Base-by-base conservation (phyloP, 1,284 basidiomycete species). In the Malassezia restricta region DNA sequence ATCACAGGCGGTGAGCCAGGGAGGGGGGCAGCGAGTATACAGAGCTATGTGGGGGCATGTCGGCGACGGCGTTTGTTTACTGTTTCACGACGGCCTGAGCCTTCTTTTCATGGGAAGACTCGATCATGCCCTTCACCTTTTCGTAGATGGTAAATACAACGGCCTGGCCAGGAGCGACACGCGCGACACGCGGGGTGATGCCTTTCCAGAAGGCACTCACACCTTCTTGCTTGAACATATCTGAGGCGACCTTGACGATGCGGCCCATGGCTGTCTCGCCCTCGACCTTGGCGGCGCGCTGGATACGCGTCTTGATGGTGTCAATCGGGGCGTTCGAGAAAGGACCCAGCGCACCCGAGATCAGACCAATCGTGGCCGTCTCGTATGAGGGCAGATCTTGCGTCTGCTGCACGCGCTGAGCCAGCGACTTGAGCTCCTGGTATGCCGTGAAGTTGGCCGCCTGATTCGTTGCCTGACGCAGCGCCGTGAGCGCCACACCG, bases 371-470 rank as follows among this genome's bases (percentile, higher is more conserved):
- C 33, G 85, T 58, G 81, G 92, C 89, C 62, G 92, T 90, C 57
- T 74, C 59, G 76, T 87, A 95, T 39, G 86, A 87, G 1, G 92
- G 94, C 49, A 99, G 79, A 40, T 71, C 70, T 1, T 51, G 42
- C 6, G 64, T 51, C 72, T 75, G 40, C 74, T 98, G 92, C 63
- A 80, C 76, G 52, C 76, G 76, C 56, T 85, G 80, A 29, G 86
- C 85, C 46, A 54, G 51, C 83, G 84, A 85, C 79, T 96, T 96
- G 65, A 96, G 78, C 74, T 96, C 87, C 75, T 95, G 92, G 78
- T 98, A 99, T 37, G 87, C 89, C 5, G 92, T 98, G 69, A 99
- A 99, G 76, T 98, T 98, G 51, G 89, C 92, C 64, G 89, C 90
- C 77, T 98, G 94, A 74, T 99, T 99, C 24, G 92, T 99, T 9